Evolutionary conservation across 306 rosid species (phyloP).

Genomic region (Dalbergia oliveri): DNA sequence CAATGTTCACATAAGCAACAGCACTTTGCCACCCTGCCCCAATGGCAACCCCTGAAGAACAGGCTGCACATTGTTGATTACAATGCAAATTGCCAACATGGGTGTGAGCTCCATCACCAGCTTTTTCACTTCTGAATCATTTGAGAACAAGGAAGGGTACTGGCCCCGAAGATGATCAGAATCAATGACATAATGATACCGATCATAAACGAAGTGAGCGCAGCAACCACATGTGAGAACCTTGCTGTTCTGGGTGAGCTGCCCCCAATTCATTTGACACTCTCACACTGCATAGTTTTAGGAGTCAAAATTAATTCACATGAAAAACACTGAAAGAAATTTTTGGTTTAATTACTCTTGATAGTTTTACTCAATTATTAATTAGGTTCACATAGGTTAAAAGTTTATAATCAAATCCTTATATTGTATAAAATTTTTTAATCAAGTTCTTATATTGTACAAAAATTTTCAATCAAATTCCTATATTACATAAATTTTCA

Average conservation of each 20-base stretch:
- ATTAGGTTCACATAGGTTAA: too few relatives aligned
- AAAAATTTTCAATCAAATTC: too few relatives aligned
- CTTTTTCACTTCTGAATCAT: slow-evolving; percentile 54
- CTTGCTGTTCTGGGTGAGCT: slow-evolving; percentile 82
- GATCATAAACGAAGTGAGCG: slow-evolving; percentile 52
- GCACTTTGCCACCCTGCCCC: slow-evolving; percentile 91
- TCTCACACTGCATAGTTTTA: slow-evolving; percentile 69
- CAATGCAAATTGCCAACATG: slow-evolving; percentile 68
- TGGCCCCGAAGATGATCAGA: slow-evolving; percentile 50
- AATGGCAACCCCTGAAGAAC: slow-evolving; percentile 91
- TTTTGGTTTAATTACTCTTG: too few relatives aligned
- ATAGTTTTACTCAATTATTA: too few relatives aligned
- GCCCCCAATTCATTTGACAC: slow-evolving; percentile 96
- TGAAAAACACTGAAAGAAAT: too few relatives aligned
- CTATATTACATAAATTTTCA: too few relatives aligned
- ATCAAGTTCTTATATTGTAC: too few relatives aligned
- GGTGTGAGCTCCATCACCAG: slow-evolving; percentile 74
- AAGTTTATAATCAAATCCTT: too few relatives aligned
- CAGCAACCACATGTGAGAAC: slow-evolving; percentile 77
- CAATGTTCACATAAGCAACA: slow-evolving; percentile 79
- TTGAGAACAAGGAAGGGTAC: slow-evolving; percentile 71
- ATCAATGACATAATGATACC: slow-evolving; percentile 54
- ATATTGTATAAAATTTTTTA: too few relatives aligned
- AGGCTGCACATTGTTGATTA: slow-evolving; percentile 83
- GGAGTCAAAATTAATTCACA: background rate